Base-by-base conservation (phyloP, 805 yeast species). In the Kuraishia piskuri region DNA sequence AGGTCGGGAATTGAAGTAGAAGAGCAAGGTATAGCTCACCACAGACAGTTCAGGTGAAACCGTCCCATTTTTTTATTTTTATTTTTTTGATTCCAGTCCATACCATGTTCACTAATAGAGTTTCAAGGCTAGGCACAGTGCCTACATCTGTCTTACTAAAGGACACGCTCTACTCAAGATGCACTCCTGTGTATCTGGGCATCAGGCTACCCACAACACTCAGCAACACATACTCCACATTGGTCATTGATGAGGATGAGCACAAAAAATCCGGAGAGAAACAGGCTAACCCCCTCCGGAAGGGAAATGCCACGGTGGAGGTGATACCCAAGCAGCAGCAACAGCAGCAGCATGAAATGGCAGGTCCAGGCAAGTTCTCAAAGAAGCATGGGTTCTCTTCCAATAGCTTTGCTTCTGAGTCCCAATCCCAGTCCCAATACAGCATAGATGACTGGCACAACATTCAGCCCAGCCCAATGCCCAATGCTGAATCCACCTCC, bases 341-440 rank as follows among this genome's bases (percentile, higher is more conserved):
- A 31, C 8, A 31, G 40, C 40, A n/a, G n/a, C 40, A 45, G 26
- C 22, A 23, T 7, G 40, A 48, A 8, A n/a, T 26, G 22, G 50
- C 44, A 14, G 51, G 50, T n/a, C 51, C 52, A 31, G 52, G 52
- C 21, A 47, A 51, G 26, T 55, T 52, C 31, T 47, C 48, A 3
- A 45, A 46, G 26, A 50, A 40, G 36, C 50, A 53, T 20, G 55
- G 55, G 19, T 52, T 52, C 40, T 25, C 44, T 10, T 25, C 44
- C 22, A 22, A 48, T n/a, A 19, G 14, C n/a, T 6, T 19, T 8
- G 48, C 21, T 8, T 20, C 48, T 19, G 48, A 45, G 21, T 14
- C 24, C 9, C 21, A 21, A 21, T 20, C 48, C 24, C 21, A 45
- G 21, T 14, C 24, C 9, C 21, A 21, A 21, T 20, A 22, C 12